Evolutionary conservation across 1,139 yeast genomes (phyloP), one percentile per base, ranked within the genome.

Genomic region (Zygosaccharomyces sapae): DNA sequence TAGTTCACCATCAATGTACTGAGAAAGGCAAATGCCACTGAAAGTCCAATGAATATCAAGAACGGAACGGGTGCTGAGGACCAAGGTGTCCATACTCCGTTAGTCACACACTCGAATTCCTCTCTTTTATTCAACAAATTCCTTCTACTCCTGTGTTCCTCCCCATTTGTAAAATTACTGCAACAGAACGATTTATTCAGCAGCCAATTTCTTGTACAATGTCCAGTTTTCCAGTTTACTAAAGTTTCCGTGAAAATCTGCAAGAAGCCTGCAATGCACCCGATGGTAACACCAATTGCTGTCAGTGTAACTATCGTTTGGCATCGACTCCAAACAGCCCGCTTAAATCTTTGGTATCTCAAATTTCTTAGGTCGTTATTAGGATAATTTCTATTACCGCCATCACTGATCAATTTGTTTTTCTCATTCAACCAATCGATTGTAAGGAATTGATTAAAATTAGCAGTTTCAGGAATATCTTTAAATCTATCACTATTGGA

Each of bases 371-470:
- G 20, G 19, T 51, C 47, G 20, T 52, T 40, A 27, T 19, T 12
- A 31, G 9, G 34, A 12, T 12, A 31, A 31, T 31, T 5, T 3
- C 46, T 52, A 13, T 27, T 36, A 9, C 41, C 30, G 27, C 41
- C 36, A n/a, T 47, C 47, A 33, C 38, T 44, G 20, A 56, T 46
- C 33, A 56, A 59, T 45, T 66, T 53, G 42, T 69, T 53, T 58
- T 72, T 82, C 60, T 90, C 97, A 45, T 82, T 82, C 10, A 87
- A 79, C 95, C 96, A 88, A 66, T 92, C 97, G 10, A 84, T 75
- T 4, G 94, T 86, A 20, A 71, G 68, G 61, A 84, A 86, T 41
- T 79, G 79, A 46, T 77, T 75, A 58, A 82, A 84, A 18, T 71
- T 65, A 45, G 65, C 66, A 5, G 72, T 65, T 31, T 66, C 69